phyloP scores from a whole-genome alignment of 2,329 filamentous ascomycete genomes.

The Alternaria sp. region DNA sequence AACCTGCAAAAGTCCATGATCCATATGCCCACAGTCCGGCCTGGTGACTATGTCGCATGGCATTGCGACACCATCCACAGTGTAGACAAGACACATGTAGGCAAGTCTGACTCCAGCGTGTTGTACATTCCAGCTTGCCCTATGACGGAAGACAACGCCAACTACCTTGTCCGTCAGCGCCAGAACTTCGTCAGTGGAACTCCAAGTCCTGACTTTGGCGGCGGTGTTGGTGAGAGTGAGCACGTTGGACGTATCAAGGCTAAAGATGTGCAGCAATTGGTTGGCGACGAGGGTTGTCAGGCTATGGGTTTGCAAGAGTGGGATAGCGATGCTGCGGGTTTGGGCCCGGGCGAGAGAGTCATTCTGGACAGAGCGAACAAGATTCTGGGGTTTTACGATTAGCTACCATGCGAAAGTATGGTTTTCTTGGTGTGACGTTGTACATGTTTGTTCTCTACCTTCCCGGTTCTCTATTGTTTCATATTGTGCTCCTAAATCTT shows the following conservation, averaged over 20 bases:
- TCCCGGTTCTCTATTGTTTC: too few species aligned
- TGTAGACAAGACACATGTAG: constrained; percentile 80
- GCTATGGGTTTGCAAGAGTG: constrained; percentile 64
- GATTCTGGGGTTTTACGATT: constrained; percentile 60
- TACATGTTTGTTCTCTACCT: neutral
- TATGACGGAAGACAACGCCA: constrained; percentile 75
- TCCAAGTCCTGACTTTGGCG: constrained; percentile 60
- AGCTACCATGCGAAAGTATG: neutral
- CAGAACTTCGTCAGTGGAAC: constrained; percentile 72
- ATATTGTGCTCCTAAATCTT: too few species aligned
- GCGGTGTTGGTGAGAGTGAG: constrained; percentile 69
- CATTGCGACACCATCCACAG: constrained; percentile 84
- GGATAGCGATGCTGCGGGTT: constrained; percentile 58
- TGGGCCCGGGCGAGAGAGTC: constrained; percentile 61
- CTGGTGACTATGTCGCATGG: constrained; percentile 80
- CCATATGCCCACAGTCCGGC: constrained; percentile 71
- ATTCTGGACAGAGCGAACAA: constrained; percentile 63
- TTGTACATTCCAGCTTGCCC: constrained; percentile 90
- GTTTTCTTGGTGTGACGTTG: neutral
- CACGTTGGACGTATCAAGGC: constrained; percentile 55
- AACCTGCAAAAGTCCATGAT: constrained; percentile 74
- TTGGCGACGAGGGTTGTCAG: constrained; percentile 60
- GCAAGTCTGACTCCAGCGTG: constrained; percentile 78
- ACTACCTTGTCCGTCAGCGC: constrained; percentile 74
- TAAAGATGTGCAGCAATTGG: constrained; percentile 51